These are phyloP conservation scores for Mortierella sp. DNA, from an alignment of 371 early-diverging fungal genomes.

Conservation along the genomic window DNA sequence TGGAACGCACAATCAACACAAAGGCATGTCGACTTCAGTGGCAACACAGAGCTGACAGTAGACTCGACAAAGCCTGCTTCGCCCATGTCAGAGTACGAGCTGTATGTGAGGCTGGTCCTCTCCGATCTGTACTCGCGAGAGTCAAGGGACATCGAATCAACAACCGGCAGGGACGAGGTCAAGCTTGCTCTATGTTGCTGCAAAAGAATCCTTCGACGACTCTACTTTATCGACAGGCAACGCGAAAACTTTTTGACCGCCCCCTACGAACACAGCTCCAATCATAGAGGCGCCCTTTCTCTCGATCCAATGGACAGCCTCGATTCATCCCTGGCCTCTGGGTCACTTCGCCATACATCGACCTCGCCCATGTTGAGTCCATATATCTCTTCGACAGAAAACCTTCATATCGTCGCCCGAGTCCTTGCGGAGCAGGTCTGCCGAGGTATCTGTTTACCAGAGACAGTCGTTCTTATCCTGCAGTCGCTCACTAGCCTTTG, in stretches of 20 bases:
- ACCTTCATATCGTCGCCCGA: slow-evolving; percentile 36
- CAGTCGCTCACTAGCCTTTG: slow-evolving; percentile 35
- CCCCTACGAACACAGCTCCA: not conserved
- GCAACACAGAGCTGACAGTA: not conserved
- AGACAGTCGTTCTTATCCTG: slow-evolving; percentile 39
- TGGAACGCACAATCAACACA: not conserved
- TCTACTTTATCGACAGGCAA: slow-evolving; percentile 25
- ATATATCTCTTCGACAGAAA: slow-evolving; percentile 19
- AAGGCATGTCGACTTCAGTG: not conserved
- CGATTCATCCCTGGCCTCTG: not conserved
- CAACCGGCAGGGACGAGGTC: slow-evolving; percentile 12
- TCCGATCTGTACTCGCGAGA: slow-evolving; percentile 29
- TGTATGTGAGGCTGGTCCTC: slow-evolving; percentile 27
- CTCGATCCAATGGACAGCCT: not conserved
- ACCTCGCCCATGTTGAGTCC: slow-evolving; percentile 18
- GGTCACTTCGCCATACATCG: not conserved
- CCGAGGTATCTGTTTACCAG: slow-evolving; percentile 36
- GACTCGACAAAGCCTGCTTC: not conserved
- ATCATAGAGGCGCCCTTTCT: not conserved
- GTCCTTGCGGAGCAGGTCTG: slow-evolving; percentile 50
- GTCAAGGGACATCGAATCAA: not conserved
- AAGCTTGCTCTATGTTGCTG: slow-evolving; percentile 6
- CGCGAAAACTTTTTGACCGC: not conserved
- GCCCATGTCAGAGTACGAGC: slow-evolving; percentile 38
- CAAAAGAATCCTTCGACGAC: slow-evolving; percentile 38